Evolutionary conservation across 2,329 filamentous ascomycete species (phyloP), one percentile per base, ranked within the genome.

Genomic region (Diplodia seriata): DNA sequence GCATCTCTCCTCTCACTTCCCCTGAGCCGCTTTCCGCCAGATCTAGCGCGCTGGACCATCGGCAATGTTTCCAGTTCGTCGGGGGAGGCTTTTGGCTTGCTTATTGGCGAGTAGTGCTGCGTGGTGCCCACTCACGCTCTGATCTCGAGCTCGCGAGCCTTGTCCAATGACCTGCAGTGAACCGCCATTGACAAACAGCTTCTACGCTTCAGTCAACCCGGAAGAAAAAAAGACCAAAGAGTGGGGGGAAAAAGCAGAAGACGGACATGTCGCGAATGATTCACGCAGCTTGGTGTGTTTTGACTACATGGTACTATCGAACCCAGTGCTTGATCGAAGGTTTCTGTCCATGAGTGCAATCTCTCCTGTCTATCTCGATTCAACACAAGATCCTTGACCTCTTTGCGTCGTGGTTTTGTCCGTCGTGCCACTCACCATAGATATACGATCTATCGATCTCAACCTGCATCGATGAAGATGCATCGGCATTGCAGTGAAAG

Each of bases 381-480:
- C 20, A 9, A 20, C 43, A 2, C 40, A 47, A 15, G 40, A 20
- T 38, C 31, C 33, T 36, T 36, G 36, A 11, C 7, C 9, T 18
- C n/a, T 36, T 7, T 29, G 9, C 18, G 38, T 49, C 43, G 8
- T 38, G 36, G 9, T 38, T 38, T 38, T 6, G 33, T 8, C 11
- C 11, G 36, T 12, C 11, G 36, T 33, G 40, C 18, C 6, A 20
- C 43, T 20, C 18, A 11, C 26, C 4, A 0, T 50, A 36, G 47
- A 50, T 51, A 47, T 36, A 18, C 59, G 43, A 62, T 47, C 26
- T 51, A 38, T 62, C 31, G 59, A 51, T 63, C 59, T 31, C 36
- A 43, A 12, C 50, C 23, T 11, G 50, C 50, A 55, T 40, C 55
- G 55, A 23, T 23, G 23, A 6, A 33, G 29, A 49, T 47, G 55